These are phyloP conservation scores for Dispira simplex DNA, from an alignment of 192 early-diverging fungal genomes.

Conservation along the genomic window DNA sequence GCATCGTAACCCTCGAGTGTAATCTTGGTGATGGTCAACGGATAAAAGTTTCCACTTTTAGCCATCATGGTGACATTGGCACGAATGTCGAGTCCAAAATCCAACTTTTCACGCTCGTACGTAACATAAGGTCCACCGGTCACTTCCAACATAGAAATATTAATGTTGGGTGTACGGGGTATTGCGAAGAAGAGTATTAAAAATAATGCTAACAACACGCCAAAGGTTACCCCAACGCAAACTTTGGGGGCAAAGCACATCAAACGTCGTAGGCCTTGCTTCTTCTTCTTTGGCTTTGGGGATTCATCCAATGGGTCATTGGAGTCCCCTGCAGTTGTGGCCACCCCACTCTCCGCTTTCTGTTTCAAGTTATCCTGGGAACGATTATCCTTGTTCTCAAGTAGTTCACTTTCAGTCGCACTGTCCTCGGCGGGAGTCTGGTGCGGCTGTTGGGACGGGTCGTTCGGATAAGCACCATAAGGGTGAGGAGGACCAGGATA, in stretches of 20 bases:
- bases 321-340: no score
- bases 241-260: slow-evolving; percentile 21
- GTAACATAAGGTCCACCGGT: slow-evolving; percentile 15
- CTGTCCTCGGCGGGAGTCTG: no score
- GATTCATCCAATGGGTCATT: no score
- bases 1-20: slow-evolving; percentile 21
- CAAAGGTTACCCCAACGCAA: slow-evolving; percentile 23
- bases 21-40: slow-evolving; percentile 16
- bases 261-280: slow-evolving; percentile 4
- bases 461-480: no score
- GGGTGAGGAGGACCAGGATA: no score
- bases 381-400: no score
- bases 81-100: slow-evolving; percentile 21
- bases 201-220: slow-evolving; percentile 13
- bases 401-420: no score
- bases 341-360: no score
- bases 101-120: slow-evolving; percentile 14
- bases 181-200: slow-evolving; percentile 23
- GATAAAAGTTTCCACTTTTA: slow-evolving; percentile 28
- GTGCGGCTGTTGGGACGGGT: no score
- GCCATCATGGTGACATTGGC: slow-evolving; percentile 23
- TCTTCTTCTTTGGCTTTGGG: neutral
- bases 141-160: slow-evolving; percentile 17
- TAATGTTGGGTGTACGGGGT: slow-evolving; percentile 23
- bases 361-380: no score